A percentile compares a stretch with the other conserved stretches of the same genome.
Conservation (phyloP, 768 basidiomycete genomes). For the Lactarius sp. region DNA sequence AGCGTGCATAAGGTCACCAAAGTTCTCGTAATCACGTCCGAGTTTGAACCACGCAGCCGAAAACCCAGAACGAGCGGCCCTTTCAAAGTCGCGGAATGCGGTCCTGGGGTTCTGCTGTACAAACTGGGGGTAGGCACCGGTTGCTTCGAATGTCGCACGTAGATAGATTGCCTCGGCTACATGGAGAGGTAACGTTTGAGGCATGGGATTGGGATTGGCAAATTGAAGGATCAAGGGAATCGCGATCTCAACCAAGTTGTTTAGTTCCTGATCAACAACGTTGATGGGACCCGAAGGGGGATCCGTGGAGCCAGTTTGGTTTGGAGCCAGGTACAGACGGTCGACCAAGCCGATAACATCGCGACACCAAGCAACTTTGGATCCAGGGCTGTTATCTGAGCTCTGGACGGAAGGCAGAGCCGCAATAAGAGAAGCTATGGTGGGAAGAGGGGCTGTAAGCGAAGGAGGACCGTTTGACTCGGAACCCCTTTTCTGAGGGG, state of each 20-base stretch:
- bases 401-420: conserved; percentile 49
- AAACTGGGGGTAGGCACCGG: conserved; percentile 65
- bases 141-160: conserved; percentile 66
- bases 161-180: conserved; percentile 72
- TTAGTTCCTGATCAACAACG: conserved; percentile 56
- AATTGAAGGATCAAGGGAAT: conserved; percentile 60
- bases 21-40: conserved; percentile 88
- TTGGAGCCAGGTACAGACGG: conserved; percentile 31
- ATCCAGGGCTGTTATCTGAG: conserved; percentile 50
- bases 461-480: conserved; percentile 36
- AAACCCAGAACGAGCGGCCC: conserved; percentile 72
- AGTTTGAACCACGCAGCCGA: conserved; percentile 86
- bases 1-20: conserved; percentile 67
- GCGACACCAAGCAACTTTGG: conserved; percentile 72
- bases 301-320: conserved; percentile 36
- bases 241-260: conserved; percentile 56
- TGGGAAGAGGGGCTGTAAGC: conserved; percentile 65
- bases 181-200: conserved; percentile 36
- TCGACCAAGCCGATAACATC: conserved; percentile 82
- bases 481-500: conserved; percentile 28
- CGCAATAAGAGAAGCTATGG: conserved; percentile 51
- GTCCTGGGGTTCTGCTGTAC: conserved; percentile 61
- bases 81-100: conserved; percentile 89
- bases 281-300: conserved; percentile 43
- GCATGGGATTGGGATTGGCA: conserved; percentile 37